Evolutionary conservation across 768 basidiomycete genomes (phyloP).

Genomic region (Megacollybia marginata): DNA sequence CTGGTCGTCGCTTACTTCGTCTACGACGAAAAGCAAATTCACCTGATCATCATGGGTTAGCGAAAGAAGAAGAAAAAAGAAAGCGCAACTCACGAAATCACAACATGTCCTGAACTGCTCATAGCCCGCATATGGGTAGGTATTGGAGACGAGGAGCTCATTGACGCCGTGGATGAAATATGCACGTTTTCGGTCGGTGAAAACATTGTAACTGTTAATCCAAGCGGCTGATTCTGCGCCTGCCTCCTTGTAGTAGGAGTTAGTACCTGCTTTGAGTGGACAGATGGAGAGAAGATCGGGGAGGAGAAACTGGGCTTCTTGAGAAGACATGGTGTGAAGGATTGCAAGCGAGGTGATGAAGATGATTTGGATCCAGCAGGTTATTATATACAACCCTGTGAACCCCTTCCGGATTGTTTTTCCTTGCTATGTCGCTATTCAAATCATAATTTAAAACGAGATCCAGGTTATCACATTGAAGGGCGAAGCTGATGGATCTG

Average conservation of each 20-base stretch:
- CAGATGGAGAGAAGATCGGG: constrained; percentile 49
- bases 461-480: not conserved
- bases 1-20: constrained; percentile 66
- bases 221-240: constrained; percentile 52
- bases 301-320: constrained; percentile 34
- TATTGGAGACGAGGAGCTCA: constrained; percentile 55
- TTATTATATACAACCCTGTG: not conserved
- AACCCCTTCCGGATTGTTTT: not conserved
- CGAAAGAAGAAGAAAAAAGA: constrained; percentile 1
- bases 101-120: constrained; percentile 54
- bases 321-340: constrained; percentile 10
- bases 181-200: constrained; percentile 54
- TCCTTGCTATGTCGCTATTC: not conserved
- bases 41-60: constrained; percentile 26
- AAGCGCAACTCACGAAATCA: constrained; percentile 41
- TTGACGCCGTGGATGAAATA: constrained; percentile 56
- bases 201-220: constrained; percentile 53
- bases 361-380: not conserved
- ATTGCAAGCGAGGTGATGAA: not conserved
- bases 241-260: constrained; percentile 49
- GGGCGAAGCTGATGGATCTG: not conserved
- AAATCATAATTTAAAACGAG: not conserved
- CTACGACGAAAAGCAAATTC: constrained; percentile 58
- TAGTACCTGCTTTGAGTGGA: constrained; percentile 37
- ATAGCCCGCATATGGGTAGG: constrained; percentile 50